phyloP scores from a whole-genome alignment of 352 stramenopile genomes.

The Phytophthora hybrid region DNA sequence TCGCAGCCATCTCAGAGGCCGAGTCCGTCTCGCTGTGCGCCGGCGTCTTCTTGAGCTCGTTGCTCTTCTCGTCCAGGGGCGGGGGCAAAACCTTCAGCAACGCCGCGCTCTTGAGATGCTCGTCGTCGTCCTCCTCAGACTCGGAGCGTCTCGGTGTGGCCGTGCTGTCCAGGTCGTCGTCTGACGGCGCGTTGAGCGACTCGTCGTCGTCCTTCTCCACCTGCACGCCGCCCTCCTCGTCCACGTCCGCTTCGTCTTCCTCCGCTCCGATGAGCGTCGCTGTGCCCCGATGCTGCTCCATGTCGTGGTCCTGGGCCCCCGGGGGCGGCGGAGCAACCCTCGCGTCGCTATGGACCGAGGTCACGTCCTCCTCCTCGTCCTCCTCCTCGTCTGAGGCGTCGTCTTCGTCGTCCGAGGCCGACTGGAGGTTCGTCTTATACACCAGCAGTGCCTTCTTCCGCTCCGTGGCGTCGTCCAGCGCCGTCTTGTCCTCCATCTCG shows the following conservation, averaged over 20 bases:
- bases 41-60: slow-evolving; percentile 14
- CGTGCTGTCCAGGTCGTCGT: slow-evolving; percentile 80
- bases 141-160: slow-evolving; percentile 58
- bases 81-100: slow-evolving; percentile 1
- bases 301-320: slow-evolving; percentile 35
- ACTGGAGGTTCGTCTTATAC: slow-evolving; percentile 79
- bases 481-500: slow-evolving; percentile 50
- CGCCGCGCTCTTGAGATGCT: slow-evolving; percentile 5
- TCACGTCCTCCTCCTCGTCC: slow-evolving; percentile 38
- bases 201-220: slow-evolving; percentile 85
- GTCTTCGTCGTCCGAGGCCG: slow-evolving; percentile 69
- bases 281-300: slow-evolving; percentile 26
- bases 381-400: slow-evolving; percentile 47
- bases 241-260: slow-evolving; percentile 35
- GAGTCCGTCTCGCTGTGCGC: slow-evolving; percentile 45
- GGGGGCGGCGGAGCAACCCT: background rate
- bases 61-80: slow-evolving; percentile 25
- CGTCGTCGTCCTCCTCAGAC: slow-evolving; percentile 56
- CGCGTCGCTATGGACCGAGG: slow-evolving; percentile 17
- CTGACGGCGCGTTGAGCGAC: slow-evolving; percentile 73
- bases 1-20: slow-evolving; percentile 34
- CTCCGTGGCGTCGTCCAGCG: slow-evolving; percentile 50
- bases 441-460: slow-evolving; percentile 83
- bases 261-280: background rate
- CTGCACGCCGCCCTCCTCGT: slow-evolving; percentile 62